Base-by-base conservation (phyloP, 2,329 filamentous ascomycete species). In the Trichoderma koningiopsis region DNA sequence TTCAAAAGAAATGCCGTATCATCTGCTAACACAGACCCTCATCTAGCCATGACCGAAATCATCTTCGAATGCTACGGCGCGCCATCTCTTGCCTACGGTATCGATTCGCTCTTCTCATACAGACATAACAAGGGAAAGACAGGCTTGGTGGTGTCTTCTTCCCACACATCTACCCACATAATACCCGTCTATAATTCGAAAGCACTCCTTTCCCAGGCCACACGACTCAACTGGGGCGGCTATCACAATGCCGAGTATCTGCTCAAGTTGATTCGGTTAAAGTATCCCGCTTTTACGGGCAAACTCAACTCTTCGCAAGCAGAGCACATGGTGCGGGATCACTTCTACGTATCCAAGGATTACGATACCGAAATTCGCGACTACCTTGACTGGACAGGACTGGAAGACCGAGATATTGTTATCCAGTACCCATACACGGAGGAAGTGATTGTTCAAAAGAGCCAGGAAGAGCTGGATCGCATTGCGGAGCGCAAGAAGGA, bases 81-180 rank as follows among this genome's bases (percentile, higher is more conserved):
- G 13, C 95, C 96, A 0, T 95, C 93, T 1, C 86, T 97, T 31
- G 92, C 94, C 22, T 97, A 96, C 80, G 96, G 96, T 63, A 94
- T 99, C 81, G 96, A 99, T 80, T 96, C 94, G 13, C 87, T 99
- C 37, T 99, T 99, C 82, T 96, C 95, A 24, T 99, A 97, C 83
- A 87, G 91, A 71, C 92, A 97, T 82, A 99, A 99, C 78, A 89
- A 92, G 71, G 96, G 96, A 72, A 89, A 86, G 62, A 95, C 92
- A 31, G 96, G 96, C 7, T 84, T 99, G 27, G 92, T 99, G 47
- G 88, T 98, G 37, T 96, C 93, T 2, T 97, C 94, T 0, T 97
- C 94, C 3, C 92, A 97, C 77, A 97, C 93, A 57, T 92, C 96
- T 3, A 99, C 96, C 7, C 95, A 99, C 79, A 85, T 99, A 24